These are phyloP conservation scores for Jamesozyma jinghongensis DNA, from an alignment of 805 yeast species.

Conservation along the genomic window DNA sequence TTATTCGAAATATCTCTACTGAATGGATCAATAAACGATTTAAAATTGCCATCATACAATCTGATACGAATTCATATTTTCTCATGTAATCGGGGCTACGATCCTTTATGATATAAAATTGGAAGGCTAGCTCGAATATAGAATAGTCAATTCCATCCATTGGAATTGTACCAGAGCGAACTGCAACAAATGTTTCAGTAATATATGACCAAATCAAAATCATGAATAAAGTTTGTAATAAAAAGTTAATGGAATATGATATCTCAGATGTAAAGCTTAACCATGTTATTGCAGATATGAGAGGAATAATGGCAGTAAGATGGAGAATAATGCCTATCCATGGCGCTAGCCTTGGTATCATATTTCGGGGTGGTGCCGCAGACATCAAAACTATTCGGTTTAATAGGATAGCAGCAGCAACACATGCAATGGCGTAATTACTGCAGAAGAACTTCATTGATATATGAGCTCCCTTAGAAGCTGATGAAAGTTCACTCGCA, in stretches of 20 bases:
- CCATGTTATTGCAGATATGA: slow-evolving; percentile 16
- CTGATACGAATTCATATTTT: slow-evolving; percentile 5
- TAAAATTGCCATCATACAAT: slow-evolving; percentile 43
- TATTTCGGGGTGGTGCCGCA: slow-evolving; percentile 1
- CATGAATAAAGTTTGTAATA: slow-evolving; percentile 2
- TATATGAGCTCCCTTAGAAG: not conserved
- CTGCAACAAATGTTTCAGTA: slow-evolving; percentile 44
- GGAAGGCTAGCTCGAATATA: slow-evolving; percentile 24
- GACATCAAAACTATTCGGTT: slow-evolving; percentile 46
- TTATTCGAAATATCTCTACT: slow-evolving; percentile 46
- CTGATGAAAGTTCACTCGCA: slow-evolving; percentile 3
- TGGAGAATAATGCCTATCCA: slow-evolving; percentile 30
- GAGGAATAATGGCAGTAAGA: slow-evolving; percentile 13
- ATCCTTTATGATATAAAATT: slow-evolving; percentile 12
- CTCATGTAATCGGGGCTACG: not conserved
- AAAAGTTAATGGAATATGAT: not conserved
- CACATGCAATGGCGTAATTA: slow-evolving; percentile 44
- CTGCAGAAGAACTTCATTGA: slow-evolving; percentile 38
- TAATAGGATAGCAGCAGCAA: slow-evolving; percentile 48
- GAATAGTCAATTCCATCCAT: slow-evolving; percentile 25
- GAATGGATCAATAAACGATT: slow-evolving; percentile 57
- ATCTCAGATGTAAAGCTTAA: not conserved
- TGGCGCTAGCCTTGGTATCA: slow-evolving; percentile 6
- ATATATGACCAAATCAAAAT: slow-evolving; percentile 36
- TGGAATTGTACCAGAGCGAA: slow-evolving; percentile 34